These are phyloP conservation scores for Dentipellis fragilis DNA, from an alignment of 768 basidiomycete genomes.

Conservation along the genomic window DNA sequence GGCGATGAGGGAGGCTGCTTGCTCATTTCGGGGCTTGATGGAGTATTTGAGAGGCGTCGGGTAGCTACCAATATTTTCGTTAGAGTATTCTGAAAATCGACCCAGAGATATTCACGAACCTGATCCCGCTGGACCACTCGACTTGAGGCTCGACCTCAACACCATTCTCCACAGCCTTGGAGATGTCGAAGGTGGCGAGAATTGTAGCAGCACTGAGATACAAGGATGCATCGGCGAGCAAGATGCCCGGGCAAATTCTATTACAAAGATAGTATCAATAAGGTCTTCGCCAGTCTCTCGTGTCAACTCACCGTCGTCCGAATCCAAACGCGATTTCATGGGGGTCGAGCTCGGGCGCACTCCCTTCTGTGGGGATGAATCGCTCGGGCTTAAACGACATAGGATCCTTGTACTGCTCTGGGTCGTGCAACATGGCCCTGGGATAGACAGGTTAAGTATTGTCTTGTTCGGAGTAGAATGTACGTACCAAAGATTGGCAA, in stretches of 20 bases:
- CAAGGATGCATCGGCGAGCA: constrained; percentile 21
- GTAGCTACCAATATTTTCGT: background rate
- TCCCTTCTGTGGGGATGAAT: constrained; percentile 11
- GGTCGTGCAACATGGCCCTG: constrained; percentile 22
- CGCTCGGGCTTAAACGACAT: constrained; percentile 29
- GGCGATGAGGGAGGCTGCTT: background rate
- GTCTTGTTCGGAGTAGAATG: no score
- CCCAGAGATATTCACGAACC: background rate
- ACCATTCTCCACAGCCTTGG: constrained; percentile 20
- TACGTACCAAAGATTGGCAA: constrained; percentile 22
- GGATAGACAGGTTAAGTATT: background rate
- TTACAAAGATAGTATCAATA: background rate
- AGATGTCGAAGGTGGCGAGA: constrained; percentile 21
- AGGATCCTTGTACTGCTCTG: constrained; percentile 25
- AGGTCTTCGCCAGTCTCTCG: background rate
- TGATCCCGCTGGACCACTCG: constrained; percentile 14
- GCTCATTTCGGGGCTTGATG: background rate
- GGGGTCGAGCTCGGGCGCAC: background rate
- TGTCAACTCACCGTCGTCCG: background rate
- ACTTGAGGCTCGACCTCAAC: constrained; percentile 16
- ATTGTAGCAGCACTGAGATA: constrained; percentile 21
- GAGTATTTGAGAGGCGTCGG: background rate
- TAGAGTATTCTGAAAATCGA: background rate
- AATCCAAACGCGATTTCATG: background rate
- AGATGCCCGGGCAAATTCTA: background rate